phyloP scores from a whole-genome alignment of 768 basidiomycete genomes.

The Agrocybe chaxingu region DNA sequence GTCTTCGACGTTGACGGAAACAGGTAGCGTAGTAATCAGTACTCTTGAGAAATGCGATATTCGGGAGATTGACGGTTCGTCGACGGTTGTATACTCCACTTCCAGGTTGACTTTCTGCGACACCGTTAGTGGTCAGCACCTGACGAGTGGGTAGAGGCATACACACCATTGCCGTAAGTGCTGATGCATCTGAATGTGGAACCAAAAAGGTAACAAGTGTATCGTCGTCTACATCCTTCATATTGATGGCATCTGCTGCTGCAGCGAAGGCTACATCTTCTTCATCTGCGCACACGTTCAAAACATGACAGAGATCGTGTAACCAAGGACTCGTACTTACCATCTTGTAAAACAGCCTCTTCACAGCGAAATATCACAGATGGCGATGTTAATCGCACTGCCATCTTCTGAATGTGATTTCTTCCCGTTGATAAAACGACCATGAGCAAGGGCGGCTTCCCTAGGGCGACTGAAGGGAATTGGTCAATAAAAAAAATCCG shows the following conservation, averaged over 20 bases:
- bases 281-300: constrained; percentile 7
- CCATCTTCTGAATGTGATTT: constrained; percentile 57
- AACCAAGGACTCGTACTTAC: constrained; percentile 12
- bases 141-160: neutral
- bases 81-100: constrained; percentile 63
- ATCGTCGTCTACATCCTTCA: constrained; percentile 47
- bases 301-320: neutral
- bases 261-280: constrained; percentile 26
- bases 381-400: constrained; percentile 51
- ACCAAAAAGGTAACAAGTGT: constrained; percentile 46
- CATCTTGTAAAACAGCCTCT: constrained; percentile 38
- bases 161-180: constrained; percentile 59
- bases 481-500: constrained; percentile 1
- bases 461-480: constrained; percentile 57
- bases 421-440: constrained; percentile 64
- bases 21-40: constrained; percentile 70
- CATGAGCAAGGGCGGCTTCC: constrained; percentile 49
- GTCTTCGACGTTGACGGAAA: constrained; percentile 94
- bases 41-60: constrained; percentile 50
- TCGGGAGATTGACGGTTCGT: constrained; percentile 51
- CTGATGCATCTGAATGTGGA: constrained; percentile 66
- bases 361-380: constrained; percentile 48
- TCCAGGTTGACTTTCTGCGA: constrained; percentile 64
- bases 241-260: constrained; percentile 40
- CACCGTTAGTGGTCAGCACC: neutral